Percentiles rank a stretch among this genome's conserved stretches.
Evolutionary conservation across 2,329 filamentous ascomycete species (phyloP).

Genomic region (Trichoderma polysporum): DNA sequence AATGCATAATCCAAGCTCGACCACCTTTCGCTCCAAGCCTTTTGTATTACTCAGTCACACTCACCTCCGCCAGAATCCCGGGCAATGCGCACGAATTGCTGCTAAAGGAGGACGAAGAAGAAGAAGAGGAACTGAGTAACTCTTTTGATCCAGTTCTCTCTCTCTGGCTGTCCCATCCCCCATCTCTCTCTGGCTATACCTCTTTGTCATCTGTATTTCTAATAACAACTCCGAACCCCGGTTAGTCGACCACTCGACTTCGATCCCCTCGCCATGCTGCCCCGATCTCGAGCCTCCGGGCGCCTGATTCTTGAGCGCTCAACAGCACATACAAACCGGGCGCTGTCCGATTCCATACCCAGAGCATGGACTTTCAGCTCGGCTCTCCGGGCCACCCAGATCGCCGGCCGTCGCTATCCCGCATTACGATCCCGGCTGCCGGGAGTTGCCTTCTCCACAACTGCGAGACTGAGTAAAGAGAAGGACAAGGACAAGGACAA

Average conservation of each 20-base stretch:
- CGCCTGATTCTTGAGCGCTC: conserved; percentile 41
- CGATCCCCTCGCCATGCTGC: conserved; percentile 38
- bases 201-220: background rate
- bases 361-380: conserved; percentile 32
- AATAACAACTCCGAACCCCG: background rate
- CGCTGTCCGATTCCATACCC: conserved; percentile 28
- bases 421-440: conserved; percentile 30
- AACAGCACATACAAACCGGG: conserved; percentile 29
- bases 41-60: conserved; percentile 33
- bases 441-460: conserved; percentile 40
- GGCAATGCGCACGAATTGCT: conserved; percentile 35
- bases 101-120: conserved; percentile 14
- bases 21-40: background rate
- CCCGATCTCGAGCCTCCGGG: conserved; percentile 42
- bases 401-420: conserved; percentile 36
- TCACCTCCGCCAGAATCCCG: conserved; percentile 30
- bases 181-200: background rate
- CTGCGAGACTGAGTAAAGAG: conserved; percentile 36
- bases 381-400: conserved; percentile 31
- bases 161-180: background rate
- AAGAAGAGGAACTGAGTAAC: background rate
- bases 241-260: background rate
- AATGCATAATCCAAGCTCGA: background rate
- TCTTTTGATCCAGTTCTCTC: background rate
- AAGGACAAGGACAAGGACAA: conserved; percentile 46